These are phyloP conservation scores for Fallopia convolvulus DNA, from an alignment of 148 eudicot species.

Conservation along the genomic window DNA sequence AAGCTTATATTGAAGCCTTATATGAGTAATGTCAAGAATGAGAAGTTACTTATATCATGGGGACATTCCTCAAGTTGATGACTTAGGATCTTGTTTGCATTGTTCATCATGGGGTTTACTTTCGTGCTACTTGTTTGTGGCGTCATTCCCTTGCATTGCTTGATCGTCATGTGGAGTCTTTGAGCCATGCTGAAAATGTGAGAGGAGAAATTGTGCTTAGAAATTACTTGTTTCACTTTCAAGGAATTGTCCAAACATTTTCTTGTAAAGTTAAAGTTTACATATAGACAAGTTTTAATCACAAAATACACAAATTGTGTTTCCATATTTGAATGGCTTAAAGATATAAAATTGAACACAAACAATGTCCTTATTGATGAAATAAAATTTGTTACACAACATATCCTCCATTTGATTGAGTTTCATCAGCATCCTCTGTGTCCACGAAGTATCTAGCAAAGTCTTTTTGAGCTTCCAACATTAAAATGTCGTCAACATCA, in stretches of 20 bases:
- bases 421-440: not conserved
- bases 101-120: too few species aligned
- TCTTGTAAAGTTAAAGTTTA: not conserved
- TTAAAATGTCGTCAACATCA: constrained; percentile 49
- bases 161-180: too few species aligned
- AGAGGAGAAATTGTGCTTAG: too few species aligned
- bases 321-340: not conserved
- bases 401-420: not conserved
- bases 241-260: too few species aligned
- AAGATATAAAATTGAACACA: not conserved
- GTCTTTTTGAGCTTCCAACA: constrained; percentile 44
- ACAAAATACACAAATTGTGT: not conserved
- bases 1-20: not conserved
- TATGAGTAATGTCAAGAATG: not conserved
- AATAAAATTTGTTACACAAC: not conserved
- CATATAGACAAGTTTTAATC: not conserved
- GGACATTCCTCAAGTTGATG: too few species aligned
- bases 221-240: too few species aligned
- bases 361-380: not conserved
- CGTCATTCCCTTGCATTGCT: too few species aligned
- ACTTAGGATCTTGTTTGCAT: too few species aligned
- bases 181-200: too few species aligned
- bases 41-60: not conserved
- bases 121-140: not conserved
- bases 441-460: constrained; percentile 26